These are phyloP conservation scores for Graphilbum fragrans DNA, from an alignment of 2,329 filamentous ascomycete genomes.

Conservation along the genomic window DNA sequence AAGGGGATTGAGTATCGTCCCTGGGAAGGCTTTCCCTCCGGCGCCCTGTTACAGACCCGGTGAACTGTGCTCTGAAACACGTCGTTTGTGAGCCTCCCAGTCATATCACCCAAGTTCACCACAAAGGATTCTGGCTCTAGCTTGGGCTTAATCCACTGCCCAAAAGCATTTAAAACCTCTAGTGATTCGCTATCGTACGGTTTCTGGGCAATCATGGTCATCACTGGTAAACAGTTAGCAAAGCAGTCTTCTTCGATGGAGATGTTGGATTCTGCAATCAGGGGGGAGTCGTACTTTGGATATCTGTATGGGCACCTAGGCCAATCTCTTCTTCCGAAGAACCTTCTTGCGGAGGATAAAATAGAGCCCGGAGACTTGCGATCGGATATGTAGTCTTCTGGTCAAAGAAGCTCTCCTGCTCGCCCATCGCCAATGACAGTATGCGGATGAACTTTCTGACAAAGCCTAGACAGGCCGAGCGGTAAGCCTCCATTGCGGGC, in stretches of 20 bases:
- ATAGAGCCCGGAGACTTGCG: background rate
- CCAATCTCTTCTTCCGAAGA: background rate
- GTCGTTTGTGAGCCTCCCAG: conserved; percentile 6
- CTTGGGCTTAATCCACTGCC: conserved; percentile 4
- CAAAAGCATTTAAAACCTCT: conserved; percentile 4
- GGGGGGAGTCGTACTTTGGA: background rate
- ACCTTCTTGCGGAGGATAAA: background rate
- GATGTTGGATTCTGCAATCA: too few relatives aligned
- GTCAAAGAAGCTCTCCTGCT: background rate
- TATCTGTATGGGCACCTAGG: conserved; percentile 2
- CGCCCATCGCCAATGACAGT: background rate
- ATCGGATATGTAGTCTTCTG: background rate
- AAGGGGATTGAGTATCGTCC: conserved; percentile 2
- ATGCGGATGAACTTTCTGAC: background rate
- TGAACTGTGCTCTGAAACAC: conserved; percentile 6
- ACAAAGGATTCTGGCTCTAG: conserved; percentile 3
- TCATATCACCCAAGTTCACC: conserved; percentile 6
- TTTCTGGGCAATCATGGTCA: conserved; percentile 4
- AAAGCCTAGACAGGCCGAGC: conserved; percentile 1
- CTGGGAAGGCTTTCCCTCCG: background rate
- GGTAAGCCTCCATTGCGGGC: conserved; percentile 1
- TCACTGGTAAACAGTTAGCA: background rate
- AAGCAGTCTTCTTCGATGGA: background rate
- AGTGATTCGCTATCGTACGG: conserved; percentile 1
- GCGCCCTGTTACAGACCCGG: conserved; percentile 4